phyloP scores from a whole-genome alignment of 2,329 filamentous ascomycete species.

The Lojkania enalia region DNA sequence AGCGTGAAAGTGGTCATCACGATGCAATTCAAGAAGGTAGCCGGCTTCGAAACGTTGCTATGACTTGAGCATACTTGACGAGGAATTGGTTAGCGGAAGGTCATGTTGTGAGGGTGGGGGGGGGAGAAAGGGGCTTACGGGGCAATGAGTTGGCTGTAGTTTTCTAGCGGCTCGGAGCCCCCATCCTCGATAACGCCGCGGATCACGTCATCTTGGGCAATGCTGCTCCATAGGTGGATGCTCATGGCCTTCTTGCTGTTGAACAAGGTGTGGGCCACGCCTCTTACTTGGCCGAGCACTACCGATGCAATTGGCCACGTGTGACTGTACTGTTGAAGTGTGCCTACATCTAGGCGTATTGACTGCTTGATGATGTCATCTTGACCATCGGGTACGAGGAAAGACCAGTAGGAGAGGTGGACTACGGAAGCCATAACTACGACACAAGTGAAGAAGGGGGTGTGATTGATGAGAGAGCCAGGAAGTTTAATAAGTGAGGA shows the following conservation, averaged over 20 bases:
- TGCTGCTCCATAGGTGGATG: slow-evolving; percentile 44
- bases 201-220: slow-evolving; percentile 40
- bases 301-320: slow-evolving; percentile 74
- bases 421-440: slow-evolving; percentile 46
- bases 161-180: slow-evolving; percentile 32
- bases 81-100: no score
- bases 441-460: slow-evolving; percentile 46
- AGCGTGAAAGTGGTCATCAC: no score
- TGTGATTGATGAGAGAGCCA: slow-evolving; percentile 71
- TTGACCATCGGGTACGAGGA: slow-evolving; percentile 53
- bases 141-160: slow-evolving; percentile 40
- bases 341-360: slow-evolving; percentile 77
- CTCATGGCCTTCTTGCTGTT: slow-evolving; percentile 46
- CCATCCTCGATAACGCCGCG: slow-evolving; percentile 40
- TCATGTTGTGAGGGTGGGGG: neutral
- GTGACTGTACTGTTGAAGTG: slow-evolving; percentile 66
- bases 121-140: slow-evolving; percentile 32
- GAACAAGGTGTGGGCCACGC: slow-evolving; percentile 75
- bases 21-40: no score
- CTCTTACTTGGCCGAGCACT: slow-evolving; percentile 73
- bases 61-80: slow-evolving; percentile 42
- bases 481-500: slow-evolving; percentile 75
- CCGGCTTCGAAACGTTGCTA: no score
- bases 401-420: slow-evolving; percentile 70
- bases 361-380: slow-evolving; percentile 72